A percentile compares a stretch with the other conserved stretches of the same genome.
Evolutionary conservation across 1,139 yeast species (phyloP).

Genomic region (Taphrina sp.): DNA sequence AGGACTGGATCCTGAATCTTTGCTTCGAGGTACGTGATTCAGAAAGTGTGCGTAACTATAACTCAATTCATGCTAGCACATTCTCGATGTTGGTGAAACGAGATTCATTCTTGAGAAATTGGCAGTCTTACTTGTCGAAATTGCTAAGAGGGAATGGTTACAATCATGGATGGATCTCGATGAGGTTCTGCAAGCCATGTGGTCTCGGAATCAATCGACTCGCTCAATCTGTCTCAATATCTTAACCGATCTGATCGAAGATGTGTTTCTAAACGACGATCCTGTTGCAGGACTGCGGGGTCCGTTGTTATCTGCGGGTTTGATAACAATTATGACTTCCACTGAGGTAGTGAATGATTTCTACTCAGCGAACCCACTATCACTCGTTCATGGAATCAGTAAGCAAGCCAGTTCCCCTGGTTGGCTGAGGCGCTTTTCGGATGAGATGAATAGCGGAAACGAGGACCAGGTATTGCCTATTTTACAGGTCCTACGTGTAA

Average conservation of each 20-base stretch:
- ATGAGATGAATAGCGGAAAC: slow-evolving; percentile 42
- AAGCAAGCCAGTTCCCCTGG: slow-evolving; percentile 60
- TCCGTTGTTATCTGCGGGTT: slow-evolving; percentile 63
- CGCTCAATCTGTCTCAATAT: slow-evolving; percentile 77
- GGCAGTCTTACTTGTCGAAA: slow-evolving; percentile 85
- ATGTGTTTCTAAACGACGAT: slow-evolving; percentile 87
- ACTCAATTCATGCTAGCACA: not conserved
- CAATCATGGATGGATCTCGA: slow-evolving; percentile 94
- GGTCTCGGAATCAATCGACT: slow-evolving; percentile 54
- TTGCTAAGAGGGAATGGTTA: slow-evolving; percentile 88
- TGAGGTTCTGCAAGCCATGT: slow-evolving; percentile 63
- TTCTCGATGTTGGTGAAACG: slow-evolving; percentile 21
- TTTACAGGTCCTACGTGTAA: slow-evolving; percentile 79
- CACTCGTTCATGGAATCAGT: slow-evolving; percentile 71
- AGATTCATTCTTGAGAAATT: slow-evolving; percentile 68
- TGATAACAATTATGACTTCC: slow-evolving; percentile 52
- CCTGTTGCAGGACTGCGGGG: slow-evolving; percentile 81
- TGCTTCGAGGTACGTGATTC: slow-evolving; percentile 54
- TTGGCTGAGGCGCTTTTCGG: slow-evolving; percentile 79
- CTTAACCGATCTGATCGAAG: slow-evolving; percentile 85
- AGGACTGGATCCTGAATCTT: slow-evolving; percentile 81
- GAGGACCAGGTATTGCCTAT: slow-evolving; percentile 58
- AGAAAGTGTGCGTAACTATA: not conserved
- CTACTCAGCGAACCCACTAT: slow-evolving; percentile 52
- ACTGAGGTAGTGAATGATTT: slow-evolving; percentile 70